phyloP scores from a whole-genome alignment of 257 asterid species.

The Dorcoceras hygrometricum region DNA sequence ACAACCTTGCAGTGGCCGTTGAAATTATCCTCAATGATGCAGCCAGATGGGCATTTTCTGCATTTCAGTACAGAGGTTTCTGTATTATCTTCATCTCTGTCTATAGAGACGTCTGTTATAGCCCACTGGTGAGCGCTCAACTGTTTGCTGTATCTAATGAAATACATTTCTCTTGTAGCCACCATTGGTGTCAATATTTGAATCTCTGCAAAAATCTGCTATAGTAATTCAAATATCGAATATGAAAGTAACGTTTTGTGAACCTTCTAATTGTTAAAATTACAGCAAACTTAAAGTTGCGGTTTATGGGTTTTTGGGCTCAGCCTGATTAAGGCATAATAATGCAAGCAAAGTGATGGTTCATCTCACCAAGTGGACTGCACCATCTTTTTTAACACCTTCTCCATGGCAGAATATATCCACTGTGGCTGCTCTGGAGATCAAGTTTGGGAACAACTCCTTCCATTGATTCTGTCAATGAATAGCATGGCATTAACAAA shows the following conservation, averaged over 20 bases:
- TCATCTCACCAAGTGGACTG: conserved; percentile 62
- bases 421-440: conserved; percentile 65
- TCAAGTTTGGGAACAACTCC: conserved; percentile 71
- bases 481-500: background rate
- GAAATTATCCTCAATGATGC: conserved; percentile 73
- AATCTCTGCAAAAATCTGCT: conserved; percentile 80
- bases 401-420: conserved; percentile 67
- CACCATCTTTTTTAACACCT: conserved; percentile 60
- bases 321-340: background rate
- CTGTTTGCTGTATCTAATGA: conserved; percentile 63
- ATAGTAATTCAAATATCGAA: background rate
- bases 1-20: conserved; percentile 88
- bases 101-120: conserved; percentile 71
- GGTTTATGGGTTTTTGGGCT: background rate
- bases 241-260: conserved; percentile 1
- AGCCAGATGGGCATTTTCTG: conserved; percentile 84
- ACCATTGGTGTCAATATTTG: conserved; percentile 90
- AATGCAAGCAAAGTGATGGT: background rate
- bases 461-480: conserved; percentile 68
- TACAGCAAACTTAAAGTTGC: background rate
- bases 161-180: conserved; percentile 70
- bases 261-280: background rate
- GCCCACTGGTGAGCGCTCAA: conserved; percentile 69
- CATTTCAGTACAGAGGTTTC: conserved; percentile 60
- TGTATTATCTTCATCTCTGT: conserved; percentile 51